A percentile compares a stretch with the other conserved stretches of the same genome.
Conservation (phyloP, 106 monocot genomes). For the Apostasia shenzhenica region DNA sequence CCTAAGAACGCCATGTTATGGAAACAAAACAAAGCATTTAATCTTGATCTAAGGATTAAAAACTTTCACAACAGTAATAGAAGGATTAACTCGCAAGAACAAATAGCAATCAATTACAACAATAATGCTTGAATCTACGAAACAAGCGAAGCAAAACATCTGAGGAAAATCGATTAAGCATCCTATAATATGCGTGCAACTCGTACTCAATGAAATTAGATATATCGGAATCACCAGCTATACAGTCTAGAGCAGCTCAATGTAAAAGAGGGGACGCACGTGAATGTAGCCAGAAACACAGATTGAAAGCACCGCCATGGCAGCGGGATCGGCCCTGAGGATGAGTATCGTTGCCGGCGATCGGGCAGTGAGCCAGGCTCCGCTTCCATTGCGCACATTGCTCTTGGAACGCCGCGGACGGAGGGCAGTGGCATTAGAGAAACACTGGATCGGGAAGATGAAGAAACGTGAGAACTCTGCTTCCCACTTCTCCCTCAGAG, state of each 20-base stretch:
- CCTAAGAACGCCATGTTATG: no score
- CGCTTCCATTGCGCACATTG: constrained; percentile 5
- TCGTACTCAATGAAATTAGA: no score
- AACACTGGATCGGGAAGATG: constrained; percentile 7
- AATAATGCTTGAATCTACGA: no score
- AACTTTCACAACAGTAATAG: not conserved
- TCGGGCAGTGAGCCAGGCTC: constrained; percentile 35
- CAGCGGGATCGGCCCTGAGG: not conserved
- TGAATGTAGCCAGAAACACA: constrained; percentile 21
- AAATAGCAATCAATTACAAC: not conserved
- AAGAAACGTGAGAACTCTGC: constrained; percentile 52
- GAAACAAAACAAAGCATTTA: not conserved
- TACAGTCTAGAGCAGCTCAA: not conserved
- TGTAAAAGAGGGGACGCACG: constrained; percentile 6
- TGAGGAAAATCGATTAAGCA: no score
- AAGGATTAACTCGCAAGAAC: not conserved
- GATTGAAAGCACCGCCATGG: constrained; percentile 22
- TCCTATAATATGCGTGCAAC: no score
- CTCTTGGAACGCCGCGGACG: constrained; percentile 9
- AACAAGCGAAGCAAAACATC: not conserved
- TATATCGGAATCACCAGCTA: not conserved
- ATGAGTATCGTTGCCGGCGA: constrained; percentile 20
- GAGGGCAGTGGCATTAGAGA: not conserved
- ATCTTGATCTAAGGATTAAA: not conserved
- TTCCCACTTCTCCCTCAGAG: constrained; percentile 21